Evolutionary conservation across 73 alveolate species (phyloP), one percentile per base, ranked within the genome.

Genomic region (Symbiodinium natans): DNA sequence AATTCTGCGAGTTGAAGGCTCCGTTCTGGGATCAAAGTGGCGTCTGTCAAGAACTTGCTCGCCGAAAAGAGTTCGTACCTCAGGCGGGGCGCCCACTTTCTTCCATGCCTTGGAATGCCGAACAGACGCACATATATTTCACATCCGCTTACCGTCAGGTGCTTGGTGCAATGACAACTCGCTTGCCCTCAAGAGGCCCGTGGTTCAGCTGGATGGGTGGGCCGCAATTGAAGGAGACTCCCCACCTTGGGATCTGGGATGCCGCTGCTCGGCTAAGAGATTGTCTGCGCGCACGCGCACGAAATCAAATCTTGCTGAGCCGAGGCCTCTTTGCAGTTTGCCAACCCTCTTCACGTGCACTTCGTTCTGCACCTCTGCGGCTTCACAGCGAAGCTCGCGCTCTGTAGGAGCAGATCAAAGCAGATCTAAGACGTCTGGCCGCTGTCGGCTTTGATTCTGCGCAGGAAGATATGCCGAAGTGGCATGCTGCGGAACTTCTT

Each of bases 171-270:
- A 92, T 92, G 98, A 41, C 98, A 8, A 92, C 98, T 6, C 90
- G 98, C 59, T 17, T 71, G 42, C 31, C 80, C 29, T 7, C 90
- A 2, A 31, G 41, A 13, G 80, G 71, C 36, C 98, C 98, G 6
- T 92, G 98, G 98, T 92, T 92, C 68, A 92, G 98, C 98, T 92
- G 98, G 98, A 92, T 42, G 98, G 98, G 98, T 25, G 98, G 98
- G 29, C 82, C 98, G 10, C 68, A 36, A 13, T 23, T 71, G 68
- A 92, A 92, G 82, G 98, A 92, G 68, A 92, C 98, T 21, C 42
- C 82, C n/a, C 77, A 92, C 25, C 40, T 92, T 21, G 95, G 95
- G 42, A 71, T 89, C 31, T 89, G 95, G 95, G 95, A 89, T 59
- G 23, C 84, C 19, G 95, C 48, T 13, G 43, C 84, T 34, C 29